Evolutionary conservation across 2,329 filamentous ascomycete species (phyloP).

Genomic region (Taxawa tesnikishii): DNA sequence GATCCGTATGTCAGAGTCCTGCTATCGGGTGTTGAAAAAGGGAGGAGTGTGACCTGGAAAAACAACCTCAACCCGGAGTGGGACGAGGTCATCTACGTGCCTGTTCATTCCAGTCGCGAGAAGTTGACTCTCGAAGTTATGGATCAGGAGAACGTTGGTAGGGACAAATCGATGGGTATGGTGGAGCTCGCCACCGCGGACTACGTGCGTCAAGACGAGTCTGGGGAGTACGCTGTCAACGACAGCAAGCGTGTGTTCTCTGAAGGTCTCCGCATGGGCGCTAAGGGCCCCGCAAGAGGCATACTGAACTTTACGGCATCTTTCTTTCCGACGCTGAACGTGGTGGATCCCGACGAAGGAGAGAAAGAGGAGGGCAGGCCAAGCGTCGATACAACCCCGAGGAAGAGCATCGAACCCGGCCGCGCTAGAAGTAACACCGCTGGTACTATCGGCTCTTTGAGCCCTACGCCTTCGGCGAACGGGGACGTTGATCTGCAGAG

Average conservation of each 20-base stretch:
- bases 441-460: slow-evolving; percentile 30
- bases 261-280: slow-evolving; percentile 60
- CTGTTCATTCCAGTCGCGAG: slow-evolving; percentile 74
- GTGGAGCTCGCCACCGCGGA: slow-evolving; percentile 67
- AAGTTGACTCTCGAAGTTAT: slow-evolving; percentile 85
- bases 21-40: slow-evolving; percentile 82
- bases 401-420: slow-evolving; percentile 3
- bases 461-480: slow-evolving; percentile 16
- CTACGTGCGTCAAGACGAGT: slow-evolving; percentile 65
- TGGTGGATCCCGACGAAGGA: slow-evolving; percentile 82
- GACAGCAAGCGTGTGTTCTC: slow-evolving; percentile 59
- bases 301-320: slow-evolving; percentile 67
- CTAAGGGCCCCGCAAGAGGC: slow-evolving; percentile 65
- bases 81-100: slow-evolving; percentile 91
- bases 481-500: slow-evolving; percentile 28
- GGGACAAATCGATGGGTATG: slow-evolving; percentile 76
- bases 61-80: slow-evolving; percentile 93
- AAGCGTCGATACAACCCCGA: slow-evolving; percentile 7
- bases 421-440: slow-evolving; percentile 16
- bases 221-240: slow-evolving; percentile 68
- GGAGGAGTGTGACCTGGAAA: slow-evolving; percentile 84
- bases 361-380: slow-evolving; percentile 29
- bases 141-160: slow-evolving; percentile 87
- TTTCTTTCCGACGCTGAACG: slow-evolving; percentile 82
- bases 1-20: slow-evolving; percentile 87